These are phyloP conservation scores for Hibiscus mutabilis DNA, from an alignment of 345 rosid species.

Conservation along the genomic window DNA sequence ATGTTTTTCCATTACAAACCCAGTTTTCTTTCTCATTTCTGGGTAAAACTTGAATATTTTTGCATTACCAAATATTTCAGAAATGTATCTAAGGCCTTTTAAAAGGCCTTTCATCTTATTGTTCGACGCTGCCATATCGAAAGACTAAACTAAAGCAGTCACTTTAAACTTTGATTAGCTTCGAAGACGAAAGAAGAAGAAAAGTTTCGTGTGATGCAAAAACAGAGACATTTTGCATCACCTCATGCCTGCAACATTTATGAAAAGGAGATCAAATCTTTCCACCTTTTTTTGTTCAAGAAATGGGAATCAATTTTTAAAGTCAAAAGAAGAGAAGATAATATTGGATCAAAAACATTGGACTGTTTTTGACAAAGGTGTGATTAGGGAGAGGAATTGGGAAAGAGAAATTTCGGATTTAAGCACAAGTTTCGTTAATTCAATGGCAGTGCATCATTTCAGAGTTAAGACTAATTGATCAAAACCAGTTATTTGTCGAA, in stretches of 20 bases:
- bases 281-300: neutral
- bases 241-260: neutral
- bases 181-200: neutral
- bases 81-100: constrained; percentile 67
- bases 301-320: constrained; percentile 1
- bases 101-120: constrained; percentile 73
- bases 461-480: constrained; percentile 3
- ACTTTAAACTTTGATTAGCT: neutral
- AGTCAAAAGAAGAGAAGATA: constrained; percentile 10
- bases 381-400: constrained; percentile 14
- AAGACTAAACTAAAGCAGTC: neutral
- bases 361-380: constrained; percentile 26
- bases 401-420: constrained; percentile 15
- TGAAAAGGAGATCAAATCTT: neutral
- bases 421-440: constrained; percentile 33
- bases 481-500: constrained; percentile 23
- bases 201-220: neutral
- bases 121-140: constrained; percentile 48
- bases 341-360: constrained; percentile 24
- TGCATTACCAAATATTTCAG: constrained; percentile 61
- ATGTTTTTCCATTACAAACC: neutral
- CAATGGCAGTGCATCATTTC: constrained; percentile 22
- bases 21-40: neutral
- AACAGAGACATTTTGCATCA: neutral
- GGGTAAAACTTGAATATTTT: too few relatives aligned